Evolutionary conservation across 2,329 filamentous ascomycete species (phyloP).

Genomic region (Oidium heveae): DNA sequence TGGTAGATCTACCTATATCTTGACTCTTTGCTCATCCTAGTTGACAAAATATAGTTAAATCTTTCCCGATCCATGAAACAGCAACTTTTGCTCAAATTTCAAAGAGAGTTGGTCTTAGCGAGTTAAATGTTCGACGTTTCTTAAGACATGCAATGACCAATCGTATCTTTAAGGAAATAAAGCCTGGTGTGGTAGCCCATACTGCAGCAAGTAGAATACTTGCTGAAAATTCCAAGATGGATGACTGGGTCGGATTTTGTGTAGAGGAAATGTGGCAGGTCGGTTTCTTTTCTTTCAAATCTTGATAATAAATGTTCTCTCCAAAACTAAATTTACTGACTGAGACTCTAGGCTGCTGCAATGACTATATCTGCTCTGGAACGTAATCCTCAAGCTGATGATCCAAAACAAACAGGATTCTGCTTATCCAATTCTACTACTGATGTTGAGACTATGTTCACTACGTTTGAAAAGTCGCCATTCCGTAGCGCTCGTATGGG

Average conservation of each 20-base stretch:
- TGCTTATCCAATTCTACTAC: constrained; percentile 24
- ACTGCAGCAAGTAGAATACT: constrained; percentile 27
- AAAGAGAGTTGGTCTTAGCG: constrained; percentile 20
- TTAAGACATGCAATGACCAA: constrained; percentile 32
- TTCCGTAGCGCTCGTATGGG: constrained; percentile 25
- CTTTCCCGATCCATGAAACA: constrained; percentile 22
- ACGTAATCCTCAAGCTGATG: constrained; percentile 22
- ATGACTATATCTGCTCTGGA: constrained; percentile 21
- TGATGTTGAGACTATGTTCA: constrained; percentile 27
- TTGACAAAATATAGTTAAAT: constrained; percentile 16
- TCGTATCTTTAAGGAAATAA: constrained; percentile 26
- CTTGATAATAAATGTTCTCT: not conserved
- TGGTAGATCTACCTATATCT: too few relatives aligned
- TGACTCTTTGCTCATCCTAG: not conserved
- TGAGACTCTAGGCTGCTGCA: constrained; percentile 18
- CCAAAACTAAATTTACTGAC: not conserved
- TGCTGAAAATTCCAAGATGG: constrained; percentile 21
- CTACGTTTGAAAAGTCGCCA: constrained; percentile 23
- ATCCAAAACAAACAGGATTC: constrained; percentile 24
- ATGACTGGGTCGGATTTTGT: constrained; percentile 30
- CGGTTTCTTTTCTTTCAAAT: not conserved
- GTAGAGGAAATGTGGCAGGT: constrained; percentile 22
- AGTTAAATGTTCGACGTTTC: constrained; percentile 24
- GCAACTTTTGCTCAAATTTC: constrained; percentile 22
- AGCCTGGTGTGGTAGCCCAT: constrained; percentile 25